Percentiles rank a stretch among this genome's conserved stretches.
These are phyloP conservation scores for Annulohypoxylon stygium DNA, from an alignment of 495 filamentous ascomycete genomes.

Conservation along the genomic window DNA sequence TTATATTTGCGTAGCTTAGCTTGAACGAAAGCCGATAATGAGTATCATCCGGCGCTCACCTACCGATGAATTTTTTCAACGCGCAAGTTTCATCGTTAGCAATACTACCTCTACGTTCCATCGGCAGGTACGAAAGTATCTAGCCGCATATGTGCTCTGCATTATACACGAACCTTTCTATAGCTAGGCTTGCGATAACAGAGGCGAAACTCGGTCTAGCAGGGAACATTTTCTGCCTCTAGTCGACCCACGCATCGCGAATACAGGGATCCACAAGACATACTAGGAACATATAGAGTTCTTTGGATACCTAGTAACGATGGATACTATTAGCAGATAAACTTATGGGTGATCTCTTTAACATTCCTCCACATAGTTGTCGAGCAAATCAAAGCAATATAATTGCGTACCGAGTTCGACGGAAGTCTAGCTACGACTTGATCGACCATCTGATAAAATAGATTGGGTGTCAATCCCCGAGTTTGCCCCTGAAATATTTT, in stretches of 20 bases:
- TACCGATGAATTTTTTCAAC: background rate
- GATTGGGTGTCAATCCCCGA: background rate
- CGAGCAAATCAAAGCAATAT: background rate
- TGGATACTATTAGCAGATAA: background rate
- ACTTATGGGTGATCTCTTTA: background rate
- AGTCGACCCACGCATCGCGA: background rate
- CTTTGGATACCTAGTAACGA: background rate
- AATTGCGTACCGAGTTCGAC: background rate
- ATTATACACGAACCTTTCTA: background rate
- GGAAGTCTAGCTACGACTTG: background rate
- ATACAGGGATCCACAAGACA: background rate
- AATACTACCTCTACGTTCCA: background rate
- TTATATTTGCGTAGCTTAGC: background rate
- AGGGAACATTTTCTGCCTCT: background rate
- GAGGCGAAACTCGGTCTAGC: background rate
- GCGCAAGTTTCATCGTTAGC: background rate
- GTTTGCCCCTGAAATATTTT: constrained; percentile 4
- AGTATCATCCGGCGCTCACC: background rate
- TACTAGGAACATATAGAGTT: background rate
- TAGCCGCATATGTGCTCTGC: background rate
- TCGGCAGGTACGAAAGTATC: background rate
- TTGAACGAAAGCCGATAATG: background rate
- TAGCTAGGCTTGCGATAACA: background rate
- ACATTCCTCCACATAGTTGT: background rate
- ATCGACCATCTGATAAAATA: constrained; percentile 1